A percentile compares a stretch with the other conserved stretches of the same genome.
These are phyloP conservation scores for Geranium rotundifolium DNA, from an alignment of 345 rosid species.

Conservation along the genomic window DNA sequence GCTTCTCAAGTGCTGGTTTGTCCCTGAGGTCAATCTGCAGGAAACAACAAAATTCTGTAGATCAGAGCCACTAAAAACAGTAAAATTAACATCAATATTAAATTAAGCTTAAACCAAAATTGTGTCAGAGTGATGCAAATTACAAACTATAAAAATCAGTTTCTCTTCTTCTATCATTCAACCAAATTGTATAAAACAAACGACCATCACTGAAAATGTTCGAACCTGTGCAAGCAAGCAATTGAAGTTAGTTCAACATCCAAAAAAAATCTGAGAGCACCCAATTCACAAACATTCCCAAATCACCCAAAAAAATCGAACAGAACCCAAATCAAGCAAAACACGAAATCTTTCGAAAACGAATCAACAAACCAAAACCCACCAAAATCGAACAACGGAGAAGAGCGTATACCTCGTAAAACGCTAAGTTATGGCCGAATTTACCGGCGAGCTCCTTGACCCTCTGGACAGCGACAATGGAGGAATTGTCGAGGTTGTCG, in stretches of 20 bases:
- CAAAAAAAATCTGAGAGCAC: background rate
- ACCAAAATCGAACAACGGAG: background rate
- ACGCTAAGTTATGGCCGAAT: constrained; percentile 40
- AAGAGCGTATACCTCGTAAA: constrained; percentile 42
- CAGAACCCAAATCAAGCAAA: background rate
- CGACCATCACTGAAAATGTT: background rate
- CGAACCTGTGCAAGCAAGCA: background rate
- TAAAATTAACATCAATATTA: no score
- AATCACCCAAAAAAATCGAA: background rate
- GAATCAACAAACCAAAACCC: background rate
- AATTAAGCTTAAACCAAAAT: no score
- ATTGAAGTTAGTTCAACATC: background rate
- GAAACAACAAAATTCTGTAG: constrained; percentile 5
- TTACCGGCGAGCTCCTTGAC: constrained; percentile 66
- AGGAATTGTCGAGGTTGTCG: constrained; percentile 80
- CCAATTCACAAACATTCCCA: background rate
- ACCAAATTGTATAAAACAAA: background rate
- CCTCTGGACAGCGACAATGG: constrained; percentile 45
- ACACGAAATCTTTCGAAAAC: background rate
- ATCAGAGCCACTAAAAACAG: background rate
- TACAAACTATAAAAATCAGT: no score
- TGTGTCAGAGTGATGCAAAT: background rate
- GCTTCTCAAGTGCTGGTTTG: constrained; percentile 59
- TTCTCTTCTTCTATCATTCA: no score
- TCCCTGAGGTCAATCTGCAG: constrained; percentile 85